Evolutionary conservation across 768 basidiomycete genomes (phyloP).

Genomic region (Cubamyces sp.): DNA sequence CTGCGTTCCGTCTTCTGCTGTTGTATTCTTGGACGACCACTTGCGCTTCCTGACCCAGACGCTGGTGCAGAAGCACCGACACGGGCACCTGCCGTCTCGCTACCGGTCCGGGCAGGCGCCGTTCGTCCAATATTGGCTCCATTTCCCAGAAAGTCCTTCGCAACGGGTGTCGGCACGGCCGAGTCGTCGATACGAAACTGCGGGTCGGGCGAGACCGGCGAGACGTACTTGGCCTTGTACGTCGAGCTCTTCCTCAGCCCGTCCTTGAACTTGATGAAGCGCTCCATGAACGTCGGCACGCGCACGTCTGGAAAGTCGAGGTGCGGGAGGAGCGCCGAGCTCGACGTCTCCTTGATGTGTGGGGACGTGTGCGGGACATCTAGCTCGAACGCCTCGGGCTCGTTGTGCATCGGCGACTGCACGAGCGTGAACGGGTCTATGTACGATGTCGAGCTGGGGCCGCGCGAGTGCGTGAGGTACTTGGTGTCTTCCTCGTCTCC

Average conservation of each 20-base stretch:
- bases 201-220: constrained; percentile 17
- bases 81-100: neutral
- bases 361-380: constrained; percentile 8
- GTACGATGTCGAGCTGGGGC: neutral
- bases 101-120: no score
- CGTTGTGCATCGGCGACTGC: neutral
- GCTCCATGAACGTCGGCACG: constrained; percentile 21
- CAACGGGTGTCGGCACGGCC: neutral
- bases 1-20: neutral
- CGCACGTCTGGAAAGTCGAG: constrained; percentile 11
- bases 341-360: constrained; percentile 13
- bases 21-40: neutral
- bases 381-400: neutral
- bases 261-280: constrained; percentile 16
- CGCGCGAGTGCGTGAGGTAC: constrained; percentile 4
- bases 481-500: constrained; percentile 8
- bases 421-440: neutral
- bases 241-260: constrained; percentile 16
- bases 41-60: neutral
- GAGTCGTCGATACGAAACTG: constrained; percentile 22
- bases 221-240: constrained; percentile 21
- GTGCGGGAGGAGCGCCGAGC: constrained; percentile 14
- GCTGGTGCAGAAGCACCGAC: neutral
- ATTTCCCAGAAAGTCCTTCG: neutral
- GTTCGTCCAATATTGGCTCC: neutral